Conservation (phyloP, 148 eudicot species). For the Cornus suecica region DNA sequence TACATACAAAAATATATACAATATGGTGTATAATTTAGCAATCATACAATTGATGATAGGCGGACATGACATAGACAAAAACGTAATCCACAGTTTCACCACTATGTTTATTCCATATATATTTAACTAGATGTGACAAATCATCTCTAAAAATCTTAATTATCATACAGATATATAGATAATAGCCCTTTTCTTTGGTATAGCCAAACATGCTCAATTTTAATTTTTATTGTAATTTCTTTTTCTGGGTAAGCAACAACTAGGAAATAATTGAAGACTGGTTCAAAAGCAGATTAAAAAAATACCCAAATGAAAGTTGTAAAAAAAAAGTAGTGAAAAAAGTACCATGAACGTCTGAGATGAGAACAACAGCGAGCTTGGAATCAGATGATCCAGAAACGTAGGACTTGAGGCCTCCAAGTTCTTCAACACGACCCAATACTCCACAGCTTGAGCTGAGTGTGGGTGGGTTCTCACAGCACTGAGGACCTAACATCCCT, state of each 20-base stretch:
- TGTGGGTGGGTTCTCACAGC: conserved; percentile 46
- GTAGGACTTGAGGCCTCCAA: conserved; percentile 38
- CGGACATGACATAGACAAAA: background rate
- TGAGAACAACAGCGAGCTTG: background rate
- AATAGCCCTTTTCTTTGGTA: background rate
- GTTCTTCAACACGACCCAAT: conserved; percentile 32
- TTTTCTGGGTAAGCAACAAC: no score
- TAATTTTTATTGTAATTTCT: no score
- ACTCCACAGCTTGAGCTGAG: conserved; percentile 27
- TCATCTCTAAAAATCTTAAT: background rate
- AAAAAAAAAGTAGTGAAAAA: conserved; percentile 16
- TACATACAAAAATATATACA: no score
- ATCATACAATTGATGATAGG: background rate
- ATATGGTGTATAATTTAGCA: no score
- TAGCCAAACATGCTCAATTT: background rate
- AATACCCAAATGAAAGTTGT: conserved; percentile 19
- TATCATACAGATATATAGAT: background rate
- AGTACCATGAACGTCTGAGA: background rate
- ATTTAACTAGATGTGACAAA: background rate
- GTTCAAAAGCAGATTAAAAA: background rate
- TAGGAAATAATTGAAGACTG: background rate
- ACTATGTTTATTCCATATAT: no score
- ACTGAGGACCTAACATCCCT: conserved; percentile 49
- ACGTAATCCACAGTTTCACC: background rate
- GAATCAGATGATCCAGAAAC: background rate